Base-by-base conservation (phyloP, 176 grass and related monocot genomes). In the Carex kokanica region DNA sequence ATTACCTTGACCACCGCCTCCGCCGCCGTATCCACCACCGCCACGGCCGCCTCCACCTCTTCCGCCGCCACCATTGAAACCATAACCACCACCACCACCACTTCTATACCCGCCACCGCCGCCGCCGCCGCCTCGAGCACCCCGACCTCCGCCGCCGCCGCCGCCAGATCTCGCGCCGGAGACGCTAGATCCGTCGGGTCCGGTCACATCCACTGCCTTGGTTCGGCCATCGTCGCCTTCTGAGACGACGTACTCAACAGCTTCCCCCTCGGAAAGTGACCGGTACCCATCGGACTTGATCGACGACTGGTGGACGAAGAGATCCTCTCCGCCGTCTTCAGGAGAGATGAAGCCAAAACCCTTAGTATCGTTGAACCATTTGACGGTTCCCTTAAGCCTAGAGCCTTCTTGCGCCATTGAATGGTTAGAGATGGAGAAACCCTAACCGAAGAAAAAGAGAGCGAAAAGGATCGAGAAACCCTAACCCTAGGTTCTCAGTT, bases 361-460 rank as follows among this genome's bases (percentile, higher is more conserved):
- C 93, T 98, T 98, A n/a, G 89, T 88, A 41, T 90, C 88, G 75
- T 94, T 98, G 85, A 95, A 98, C 96, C 96, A 98, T 83, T 98
- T 98, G 34, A 98, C 96, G 25, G 89, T 91, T 0, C 96, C 93
- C 13, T 84, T 82, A 57, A 21, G 80, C 83, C 96, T 79, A 21
- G 49, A 21, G 13, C 54, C 21, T 68, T 84, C 81, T 89, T 80
- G 52, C 86, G 79, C 93, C 95, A 93, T 90, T 21, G 45, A 8
- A 3, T 81, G 59, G 43, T 61, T 63, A 86, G 73, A 86, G 72
- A 79, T 55, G 3, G 41, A 64, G 78, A 78, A 88, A 87, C 86
- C 93, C 90, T 90, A 86, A 21, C 69, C 20, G 0, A 11, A 41
- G 59, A 64, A 60, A 63, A 60, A 63, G 43, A 53, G 36, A 78